Conservation (phyloP, 495 filamentous ascomycete species). For the Penicillium silybi region DNA sequence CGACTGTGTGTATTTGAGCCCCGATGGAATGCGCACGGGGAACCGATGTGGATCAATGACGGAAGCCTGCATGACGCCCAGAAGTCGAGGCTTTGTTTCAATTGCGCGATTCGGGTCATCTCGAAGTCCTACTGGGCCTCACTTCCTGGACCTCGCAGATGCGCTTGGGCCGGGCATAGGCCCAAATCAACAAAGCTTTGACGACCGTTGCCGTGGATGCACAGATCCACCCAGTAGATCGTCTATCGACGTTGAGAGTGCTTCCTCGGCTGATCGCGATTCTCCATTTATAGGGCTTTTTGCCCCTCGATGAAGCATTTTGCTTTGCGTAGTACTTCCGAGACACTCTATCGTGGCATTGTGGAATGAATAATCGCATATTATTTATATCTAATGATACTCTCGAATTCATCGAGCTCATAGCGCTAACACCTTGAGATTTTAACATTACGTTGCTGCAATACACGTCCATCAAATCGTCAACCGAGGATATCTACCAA, state of each 20-base stretch:
- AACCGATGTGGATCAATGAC: background rate
- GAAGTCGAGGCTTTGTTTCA: background rate
- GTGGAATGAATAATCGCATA: background rate
- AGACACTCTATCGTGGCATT: background rate
- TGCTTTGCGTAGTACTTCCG: constrained; percentile 32
- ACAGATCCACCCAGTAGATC: too few species aligned
- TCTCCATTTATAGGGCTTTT: constrained; percentile 48
- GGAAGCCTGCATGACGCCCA: background rate
- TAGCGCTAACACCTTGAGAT: background rate
- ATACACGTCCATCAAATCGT: background rate
- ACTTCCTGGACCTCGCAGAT: background rate
- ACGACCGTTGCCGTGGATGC: too few species aligned
- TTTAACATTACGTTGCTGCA: background rate
- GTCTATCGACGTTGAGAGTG: too few species aligned
- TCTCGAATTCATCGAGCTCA: background rate
- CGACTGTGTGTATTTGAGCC: background rate
- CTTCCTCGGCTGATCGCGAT: constrained; percentile 55
- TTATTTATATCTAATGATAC: background rate
- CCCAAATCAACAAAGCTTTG: too few species aligned
- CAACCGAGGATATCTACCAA: background rate
- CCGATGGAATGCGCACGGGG: background rate
- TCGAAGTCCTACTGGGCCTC: background rate
- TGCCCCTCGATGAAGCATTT: constrained; percentile 44
- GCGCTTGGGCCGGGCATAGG: too few species aligned
- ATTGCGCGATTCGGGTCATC: background rate